Conservation (phyloP, 2,329 filamentous ascomycete genomes). For the Fusarium sp. region DNA sequence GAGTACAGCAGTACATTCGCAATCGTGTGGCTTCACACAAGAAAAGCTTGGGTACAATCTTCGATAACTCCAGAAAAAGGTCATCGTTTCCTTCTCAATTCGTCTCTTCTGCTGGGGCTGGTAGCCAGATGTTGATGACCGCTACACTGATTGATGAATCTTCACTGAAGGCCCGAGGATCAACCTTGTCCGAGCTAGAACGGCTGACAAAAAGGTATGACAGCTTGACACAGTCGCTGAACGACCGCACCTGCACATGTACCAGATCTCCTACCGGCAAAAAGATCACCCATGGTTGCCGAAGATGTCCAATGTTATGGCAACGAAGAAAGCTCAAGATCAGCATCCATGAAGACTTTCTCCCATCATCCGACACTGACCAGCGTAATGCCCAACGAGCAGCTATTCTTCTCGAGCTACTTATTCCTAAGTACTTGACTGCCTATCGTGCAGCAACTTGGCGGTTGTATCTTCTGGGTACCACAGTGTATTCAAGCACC, state of each 20-base stretch:
- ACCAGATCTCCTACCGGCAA: not conserved
- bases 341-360: slow-evolving; percentile 41
- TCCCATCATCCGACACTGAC: slow-evolving; percentile 31
- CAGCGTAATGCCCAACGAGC: slow-evolving; percentile 24
- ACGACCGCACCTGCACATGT: slow-evolving; percentile 38
- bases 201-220: too few species aligned
- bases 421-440: slow-evolving; percentile 60
- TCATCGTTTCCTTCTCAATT: slow-evolving; percentile 16
- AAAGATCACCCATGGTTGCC: slow-evolving; percentile 16
- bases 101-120: too few species aligned
- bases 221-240: too few species aligned
- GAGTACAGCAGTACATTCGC: slow-evolving; percentile 40
- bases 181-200: too few species aligned
- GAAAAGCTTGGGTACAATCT: slow-evolving; percentile 59
- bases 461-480: slow-evolving; percentile 29
- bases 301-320: slow-evolving; percentile 28
- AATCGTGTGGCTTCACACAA: too few species aligned
- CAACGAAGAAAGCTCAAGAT: slow-evolving; percentile 36
- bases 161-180: too few species aligned
- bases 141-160: too few species aligned
- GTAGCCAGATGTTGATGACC: too few species aligned
- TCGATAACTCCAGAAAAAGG: slow-evolving; percentile 54
- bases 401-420: slow-evolving; percentile 63
- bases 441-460: slow-evolving; percentile 41
- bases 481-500: too few species aligned